These are phyloP conservation scores for Hymenoscyphus fructigenus DNA, from an alignment of 2,329 filamentous ascomycete species.

Conservation along the genomic window DNA sequence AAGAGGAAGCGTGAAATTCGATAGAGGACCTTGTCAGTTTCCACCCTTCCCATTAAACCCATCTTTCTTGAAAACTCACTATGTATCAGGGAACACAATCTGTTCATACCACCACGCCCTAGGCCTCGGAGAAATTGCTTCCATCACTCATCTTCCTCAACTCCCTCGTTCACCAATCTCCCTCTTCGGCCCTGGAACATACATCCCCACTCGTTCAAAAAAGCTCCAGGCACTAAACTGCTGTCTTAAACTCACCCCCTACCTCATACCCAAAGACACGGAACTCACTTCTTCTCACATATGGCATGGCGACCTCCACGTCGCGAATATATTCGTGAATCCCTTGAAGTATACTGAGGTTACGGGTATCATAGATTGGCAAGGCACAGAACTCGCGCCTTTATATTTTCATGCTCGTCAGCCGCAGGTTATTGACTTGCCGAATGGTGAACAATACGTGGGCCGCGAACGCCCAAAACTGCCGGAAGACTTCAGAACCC, in stretches of 20 bases:
- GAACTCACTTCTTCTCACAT: slow-evolving; percentile 27
- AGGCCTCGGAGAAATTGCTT: slow-evolving; percentile 20
- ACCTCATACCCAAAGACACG: slow-evolving; percentile 11
- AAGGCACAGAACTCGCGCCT: slow-evolving; percentile 40
- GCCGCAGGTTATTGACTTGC: slow-evolving; percentile 10
- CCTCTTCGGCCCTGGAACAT: slow-evolving; percentile 16
- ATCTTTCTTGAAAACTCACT: too few relatives aligned
- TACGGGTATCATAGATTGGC: slow-evolving; percentile 43
- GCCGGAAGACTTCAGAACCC: slow-evolving; percentile 34
- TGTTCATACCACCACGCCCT: slow-evolving; percentile 16
- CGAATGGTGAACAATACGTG: neutral
- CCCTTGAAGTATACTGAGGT: slow-evolving; percentile 38
- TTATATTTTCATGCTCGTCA: slow-evolving; percentile 37
- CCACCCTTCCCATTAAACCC: too few relatives aligned
- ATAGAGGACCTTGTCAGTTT: slow-evolving; percentile 19
- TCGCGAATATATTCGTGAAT: slow-evolving; percentile 44
- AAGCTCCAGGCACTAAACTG: slow-evolving; percentile 11
- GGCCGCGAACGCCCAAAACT: slow-evolving; percentile 11
- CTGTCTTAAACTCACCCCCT: slow-evolving; percentile 12
- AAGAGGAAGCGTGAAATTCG: slow-evolving; percentile 9
- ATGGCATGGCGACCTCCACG: slow-evolving; percentile 42
- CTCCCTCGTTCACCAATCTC: slow-evolving; percentile 13
- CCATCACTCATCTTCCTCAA: too few relatives aligned
- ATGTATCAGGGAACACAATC: slow-evolving; percentile 11
- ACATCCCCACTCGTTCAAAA: slow-evolving; percentile 13